Evolutionary conservation across 257 asterid species (phyloP).

Genomic region (Solanum rostratum): DNA sequence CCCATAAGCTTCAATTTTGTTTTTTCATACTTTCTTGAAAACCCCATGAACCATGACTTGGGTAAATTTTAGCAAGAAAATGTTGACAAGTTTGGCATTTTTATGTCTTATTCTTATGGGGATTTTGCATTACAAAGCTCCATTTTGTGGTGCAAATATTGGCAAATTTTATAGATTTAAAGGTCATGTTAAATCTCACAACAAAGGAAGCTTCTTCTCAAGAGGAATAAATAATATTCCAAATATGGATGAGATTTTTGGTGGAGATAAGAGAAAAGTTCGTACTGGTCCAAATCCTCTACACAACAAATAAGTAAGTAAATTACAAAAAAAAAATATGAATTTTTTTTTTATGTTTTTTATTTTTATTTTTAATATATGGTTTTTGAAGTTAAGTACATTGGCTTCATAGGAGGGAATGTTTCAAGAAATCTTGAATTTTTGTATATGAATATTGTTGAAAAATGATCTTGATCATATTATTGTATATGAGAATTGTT

Average conservation of each 20-base stretch:
- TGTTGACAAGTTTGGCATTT: conserved; percentile 22
- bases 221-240: conserved; percentile 3
- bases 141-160: conserved; percentile 23
- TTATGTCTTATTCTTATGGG: conserved; percentile 24
- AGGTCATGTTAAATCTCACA: conserved; percentile 10
- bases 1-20: neutral
- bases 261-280: conserved; percentile 68
- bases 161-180: conserved; percentile 1
- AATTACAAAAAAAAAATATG: neutral
- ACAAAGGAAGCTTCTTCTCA: neutral
- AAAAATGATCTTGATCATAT: neutral
- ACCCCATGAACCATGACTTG: conserved; percentile 3
- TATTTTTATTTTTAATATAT: neutral
- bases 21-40: neutral
- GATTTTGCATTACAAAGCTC: conserved; percentile 23
- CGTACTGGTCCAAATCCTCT: conserved; percentile 90
- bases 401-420: neutral
- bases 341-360: conserved; percentile 15
- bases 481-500: neutral
- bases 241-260: conserved; percentile 26
- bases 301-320: conserved; percentile 67
- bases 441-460: conserved; percentile 1
- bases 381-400: neutral
- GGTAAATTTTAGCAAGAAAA: conserved; percentile 5
- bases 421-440: conserved; percentile 3